Evolutionary conservation across 164 flowering plant species (phyloP), one percentile per base, ranked within the genome.

Genomic region (Stephania japonica): DNA sequence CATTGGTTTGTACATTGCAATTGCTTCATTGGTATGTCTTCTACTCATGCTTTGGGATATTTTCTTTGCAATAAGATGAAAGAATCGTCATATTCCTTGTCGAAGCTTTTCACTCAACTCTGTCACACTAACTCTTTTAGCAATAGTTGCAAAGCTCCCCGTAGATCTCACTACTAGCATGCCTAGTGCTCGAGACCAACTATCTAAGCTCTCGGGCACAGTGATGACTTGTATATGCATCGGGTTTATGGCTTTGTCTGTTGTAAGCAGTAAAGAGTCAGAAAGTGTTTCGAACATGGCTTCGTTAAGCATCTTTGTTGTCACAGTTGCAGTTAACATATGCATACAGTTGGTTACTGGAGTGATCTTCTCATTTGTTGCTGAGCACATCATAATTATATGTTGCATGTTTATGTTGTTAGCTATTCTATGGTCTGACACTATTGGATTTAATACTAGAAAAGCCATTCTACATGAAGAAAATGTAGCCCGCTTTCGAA

Each of bases 91-190:
- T 16, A 47, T 9, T 59, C 24, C 64, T 59, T 59, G 64, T 19
- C 62, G 23, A 6, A 0, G 12, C 13, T 65, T 78, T 21, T 10
- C 74, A 16, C 66, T 78, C 7, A 78, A 77, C 25, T 61, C 76
- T 16, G 16, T 56, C 23, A 44, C 75, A n/a, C 18, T 69, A 18
- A 68, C 76, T 8, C 27, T 73, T 7, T 23, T 78, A 23, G 65
- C 70, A 12, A 69, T 73, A 50, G 70, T 70, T 7, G 50, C 75
- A n/a, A 77, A 77, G 62, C 42, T 77, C 68, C 73, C 80, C 8
- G 47, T 65, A 13, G 76, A 77, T 65, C 42, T 73, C 1, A 69
- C 72, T 9, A 70, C 66, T 24, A 5, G 27, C 0, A 70, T 73
- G 76, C 72, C 73, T 32, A 32, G 27, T 13, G 26, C 49, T 32